Evolutionary conservation across 2,329 filamentous ascomycete species (phyloP).

Genomic region (Phialocephala sp.): DNA sequence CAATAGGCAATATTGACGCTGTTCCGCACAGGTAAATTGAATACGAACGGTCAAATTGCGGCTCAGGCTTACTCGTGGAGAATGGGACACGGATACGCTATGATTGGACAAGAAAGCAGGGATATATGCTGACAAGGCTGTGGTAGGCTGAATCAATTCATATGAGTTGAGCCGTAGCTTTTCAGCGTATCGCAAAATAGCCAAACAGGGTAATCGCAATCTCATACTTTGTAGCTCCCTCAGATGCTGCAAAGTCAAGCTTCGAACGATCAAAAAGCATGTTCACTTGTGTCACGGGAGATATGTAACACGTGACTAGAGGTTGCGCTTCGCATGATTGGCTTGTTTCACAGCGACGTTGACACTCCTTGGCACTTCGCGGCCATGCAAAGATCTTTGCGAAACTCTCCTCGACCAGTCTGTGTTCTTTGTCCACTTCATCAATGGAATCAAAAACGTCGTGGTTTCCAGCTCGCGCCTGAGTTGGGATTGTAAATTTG

Average conservation of each 20-base stretch:
- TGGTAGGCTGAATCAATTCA: background rate
- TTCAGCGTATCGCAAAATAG: background rate
- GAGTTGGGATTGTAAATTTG: background rate
- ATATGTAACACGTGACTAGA: background rate
- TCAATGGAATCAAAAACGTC: background rate
- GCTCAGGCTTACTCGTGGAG: background rate
- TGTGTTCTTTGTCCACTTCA: background rate
- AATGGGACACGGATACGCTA: no score
- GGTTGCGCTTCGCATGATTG: background rate
- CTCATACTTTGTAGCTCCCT: background rate
- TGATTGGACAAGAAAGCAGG: background rate
- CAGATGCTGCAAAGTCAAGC: background rate
- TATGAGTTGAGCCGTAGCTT: no score
- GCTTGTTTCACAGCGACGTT: background rate
- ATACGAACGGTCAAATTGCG: background rate
- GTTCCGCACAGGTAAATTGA: background rate
- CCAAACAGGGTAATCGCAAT: background rate
- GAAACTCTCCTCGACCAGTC: background rate
- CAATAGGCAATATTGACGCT: conserved; percentile 3
- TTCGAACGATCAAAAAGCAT: background rate
- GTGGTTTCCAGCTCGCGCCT: background rate
- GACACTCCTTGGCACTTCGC: conserved; percentile 4
- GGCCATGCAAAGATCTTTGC: conserved; percentile 5
- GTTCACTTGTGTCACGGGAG: background rate
- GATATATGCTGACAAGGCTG: background rate